Base-by-base conservation (phyloP, 2,329 filamentous ascomycete genomes). In the Hypoxylon sp. region DNA sequence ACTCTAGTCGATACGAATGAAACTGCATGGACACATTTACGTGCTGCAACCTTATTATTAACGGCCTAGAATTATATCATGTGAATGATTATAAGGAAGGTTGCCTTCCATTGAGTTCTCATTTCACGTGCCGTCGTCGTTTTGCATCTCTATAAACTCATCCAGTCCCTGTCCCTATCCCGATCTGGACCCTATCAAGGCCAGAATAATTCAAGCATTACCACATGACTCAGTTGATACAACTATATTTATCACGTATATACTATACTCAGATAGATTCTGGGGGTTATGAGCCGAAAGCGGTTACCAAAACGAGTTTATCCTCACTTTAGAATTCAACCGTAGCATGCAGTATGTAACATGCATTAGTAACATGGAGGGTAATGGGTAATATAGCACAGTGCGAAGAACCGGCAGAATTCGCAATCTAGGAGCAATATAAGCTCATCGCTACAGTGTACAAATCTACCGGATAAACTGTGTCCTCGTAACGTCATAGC, bases 381-480 rank as follows among this genome's bases (percentile, higher is more conserved):
- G 38, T 43, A 43, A 43, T 43, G 38, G 38, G 38, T 43, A 43
- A 43, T 43, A 21, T 21, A 19, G n/a, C 17, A 43, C 38, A 11
- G 38, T 43, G 38, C 38, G 38, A 21, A 7, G n/a, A 43, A 3
- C 38, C 38, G 9, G 38, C 9, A 21, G 34, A 43, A 43, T 43
- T 43, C 38, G 38, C 17, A 21, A 43, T 43, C 5, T 4, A 11
- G 7, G 7, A 10, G 6, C 17, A 17, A 11, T 17, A 43, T 21
- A 43, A 43, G 17, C 38, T 43, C 38, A 43, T 21, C 17, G 38
- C 11, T 5, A 43, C 38, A 7, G 38, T 43, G 38, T 21, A 11
- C 4, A 1, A 1, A 1, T 43, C 17, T 43, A 9, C 38, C 38
- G 38, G 38, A 43, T 17, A 43, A 43, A 43, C 38, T 43, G 38